A percentile compares a stretch with the other conserved stretches of the same genome.
These are phyloP conservation scores for Cryomyces minteri DNA, from an alignment of 495 filamentous ascomycete genomes.

Conservation along the genomic window DNA sequence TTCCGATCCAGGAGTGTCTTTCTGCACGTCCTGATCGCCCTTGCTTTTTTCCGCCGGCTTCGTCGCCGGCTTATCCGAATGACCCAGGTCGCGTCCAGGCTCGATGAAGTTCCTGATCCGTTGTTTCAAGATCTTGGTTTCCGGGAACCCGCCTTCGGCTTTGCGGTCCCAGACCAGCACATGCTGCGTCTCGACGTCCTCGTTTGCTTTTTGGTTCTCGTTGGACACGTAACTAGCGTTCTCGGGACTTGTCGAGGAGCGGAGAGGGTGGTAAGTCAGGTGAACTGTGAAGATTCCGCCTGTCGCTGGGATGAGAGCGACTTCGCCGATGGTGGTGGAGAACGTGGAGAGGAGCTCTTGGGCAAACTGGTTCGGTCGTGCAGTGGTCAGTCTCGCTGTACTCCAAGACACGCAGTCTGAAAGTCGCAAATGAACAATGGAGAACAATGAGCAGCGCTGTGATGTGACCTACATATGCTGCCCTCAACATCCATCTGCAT, in stretches of 20 bases:
- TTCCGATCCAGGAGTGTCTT: too few species aligned
- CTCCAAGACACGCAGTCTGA: background rate
- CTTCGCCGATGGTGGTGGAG: constrained; percentile 65
- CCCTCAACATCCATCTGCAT: constrained; percentile 64
- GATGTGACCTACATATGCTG: constrained; percentile 28
- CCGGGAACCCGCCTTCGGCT: constrained; percentile 74
- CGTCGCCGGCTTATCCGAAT: constrained; percentile 24
- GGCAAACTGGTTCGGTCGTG: constrained; percentile 40
- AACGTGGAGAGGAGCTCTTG: constrained; percentile 99
- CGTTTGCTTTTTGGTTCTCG: constrained; percentile 2
- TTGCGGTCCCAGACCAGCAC: constrained; percentile 78
- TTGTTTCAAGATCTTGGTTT: constrained; percentile 79
- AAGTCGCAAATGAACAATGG: background rate
- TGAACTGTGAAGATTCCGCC: constrained; percentile 69
- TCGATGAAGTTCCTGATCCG: constrained; percentile 72
- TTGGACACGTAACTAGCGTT: background rate
- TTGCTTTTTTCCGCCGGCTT: too few species aligned
- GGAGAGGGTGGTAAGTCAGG: constrained; percentile 1
- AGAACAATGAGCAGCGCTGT: background rate
- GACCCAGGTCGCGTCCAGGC: constrained; percentile 59
- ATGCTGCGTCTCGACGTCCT: constrained; percentile 16
- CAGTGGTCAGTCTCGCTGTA: background rate
- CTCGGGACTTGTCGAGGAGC: too few species aligned
- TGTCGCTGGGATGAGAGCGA: constrained; percentile 71
- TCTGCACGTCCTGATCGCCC: too few species aligned